Evolutionary conservation across 2,329 filamentous ascomycete genomes (phyloP).

Genomic region (Arthrobotrys pseudoclavata): DNA sequence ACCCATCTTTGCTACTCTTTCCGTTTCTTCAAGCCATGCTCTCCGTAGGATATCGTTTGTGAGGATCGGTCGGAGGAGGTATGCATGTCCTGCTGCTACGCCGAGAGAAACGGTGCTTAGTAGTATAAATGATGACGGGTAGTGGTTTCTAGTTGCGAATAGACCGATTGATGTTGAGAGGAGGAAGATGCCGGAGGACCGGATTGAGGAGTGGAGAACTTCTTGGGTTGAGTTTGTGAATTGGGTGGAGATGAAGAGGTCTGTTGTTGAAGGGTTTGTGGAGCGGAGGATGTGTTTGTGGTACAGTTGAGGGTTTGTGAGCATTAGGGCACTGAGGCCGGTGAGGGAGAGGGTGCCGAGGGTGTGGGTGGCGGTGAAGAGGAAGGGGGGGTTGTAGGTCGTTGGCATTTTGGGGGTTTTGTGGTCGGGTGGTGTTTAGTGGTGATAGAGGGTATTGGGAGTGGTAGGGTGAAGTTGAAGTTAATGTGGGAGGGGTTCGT

Average conservation of each 20-base stretch:
- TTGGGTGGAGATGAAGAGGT: conserved; percentile 57
- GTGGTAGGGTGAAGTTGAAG: too few relatives aligned
- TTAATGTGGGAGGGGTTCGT: too few relatives aligned
- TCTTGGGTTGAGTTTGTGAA: conserved; percentile 55
- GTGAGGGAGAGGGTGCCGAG: conserved; percentile 43
- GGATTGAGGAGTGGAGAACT: conserved; percentile 47
- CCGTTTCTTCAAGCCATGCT: conserved; percentile 52
- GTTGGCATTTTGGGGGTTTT: conserved; percentile 38
- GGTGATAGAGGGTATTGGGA: neutral
- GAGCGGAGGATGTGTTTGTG: conserved; percentile 58
- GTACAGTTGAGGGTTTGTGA: conserved; percentile 44
- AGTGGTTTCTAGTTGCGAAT: conserved; percentile 38
- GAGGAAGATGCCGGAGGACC: conserved; percentile 45
- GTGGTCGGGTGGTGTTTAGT: neutral
- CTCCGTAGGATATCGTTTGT: conserved; percentile 32
- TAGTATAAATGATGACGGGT: conserved; percentile 39
- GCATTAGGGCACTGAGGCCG: conserved; percentile 48
- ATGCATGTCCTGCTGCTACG: conserved; percentile 41
- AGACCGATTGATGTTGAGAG: conserved; percentile 49
- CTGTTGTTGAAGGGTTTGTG: conserved; percentile 45
- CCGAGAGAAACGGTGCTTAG: conserved; percentile 36
- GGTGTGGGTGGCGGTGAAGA: conserved; percentile 54
- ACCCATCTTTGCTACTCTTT: conserved; percentile 43
- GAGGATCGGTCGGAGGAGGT: conserved; percentile 32
- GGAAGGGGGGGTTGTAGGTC: conserved; percentile 51